These are phyloP conservation scores for Solanum bulbocastanum DNA, from an alignment of 257 asterid genomes.

Conservation along the genomic window DNA sequence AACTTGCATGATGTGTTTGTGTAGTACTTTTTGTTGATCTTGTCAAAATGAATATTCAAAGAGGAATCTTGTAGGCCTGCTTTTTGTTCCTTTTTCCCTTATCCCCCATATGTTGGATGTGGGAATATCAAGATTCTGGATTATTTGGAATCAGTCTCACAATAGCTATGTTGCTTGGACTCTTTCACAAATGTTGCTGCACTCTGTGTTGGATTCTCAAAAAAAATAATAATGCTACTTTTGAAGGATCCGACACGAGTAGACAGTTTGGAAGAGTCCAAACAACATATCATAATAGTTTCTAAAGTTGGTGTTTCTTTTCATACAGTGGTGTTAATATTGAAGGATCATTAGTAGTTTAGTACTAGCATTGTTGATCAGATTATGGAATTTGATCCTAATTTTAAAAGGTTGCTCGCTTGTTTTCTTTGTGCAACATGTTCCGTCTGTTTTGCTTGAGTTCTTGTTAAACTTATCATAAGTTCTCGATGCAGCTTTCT, in stretches of 20 bases:
- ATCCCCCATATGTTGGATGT: neutral
- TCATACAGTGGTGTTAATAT: neutral
- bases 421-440: neutral
- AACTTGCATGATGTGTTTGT: neutral
- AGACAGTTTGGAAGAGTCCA: neutral
- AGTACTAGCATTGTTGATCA: neutral
- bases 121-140: neutral
- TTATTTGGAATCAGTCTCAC: neutral
- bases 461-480: neutral
- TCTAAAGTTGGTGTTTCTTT: neutral
- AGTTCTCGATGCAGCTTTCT: neutral
- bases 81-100: neutral
- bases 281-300: neutral
- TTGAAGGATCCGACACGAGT: neutral
- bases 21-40: neutral
- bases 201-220: neutral
- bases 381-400: neutral
- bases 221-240: neutral
- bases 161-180: neutral
- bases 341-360: neutral
- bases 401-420: neutral
- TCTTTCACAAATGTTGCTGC: neutral
- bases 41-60: neutral
- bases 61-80: neutral
- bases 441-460: neutral